Conservation (phyloP, 1,284 basidiomycete genomes). For the Hypsizygus ulmarius region DNA sequence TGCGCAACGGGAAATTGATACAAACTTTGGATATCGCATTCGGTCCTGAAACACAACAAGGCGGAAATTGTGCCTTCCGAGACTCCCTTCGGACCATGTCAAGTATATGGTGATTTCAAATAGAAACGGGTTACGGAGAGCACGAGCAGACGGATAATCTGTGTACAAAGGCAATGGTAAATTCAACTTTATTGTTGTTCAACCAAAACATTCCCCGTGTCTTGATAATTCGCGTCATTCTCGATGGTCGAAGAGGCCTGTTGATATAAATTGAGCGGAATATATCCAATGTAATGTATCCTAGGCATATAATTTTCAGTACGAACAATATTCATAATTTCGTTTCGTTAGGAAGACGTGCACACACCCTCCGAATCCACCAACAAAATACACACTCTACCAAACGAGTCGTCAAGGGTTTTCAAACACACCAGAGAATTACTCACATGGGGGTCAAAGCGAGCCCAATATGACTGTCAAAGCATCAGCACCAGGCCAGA, state of each 20-base stretch:
- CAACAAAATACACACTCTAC: conserved; percentile 61
- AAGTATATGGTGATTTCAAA: too few species aligned
- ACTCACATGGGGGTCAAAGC: conserved; percentile 51
- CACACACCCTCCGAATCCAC: conserved; percentile 61
- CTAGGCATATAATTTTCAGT: conserved; percentile 22
- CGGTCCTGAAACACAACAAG: conserved; percentile 6
- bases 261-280: conserved; percentile 52
- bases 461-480: conserved; percentile 50
- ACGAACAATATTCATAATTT: not conserved
- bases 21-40: conserved; percentile 34
- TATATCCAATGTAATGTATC: conserved; percentile 57
- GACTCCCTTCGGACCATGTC: not conserved
- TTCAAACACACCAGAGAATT: conserved; percentile 6
- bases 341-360: not conserved
- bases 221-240: not conserved
- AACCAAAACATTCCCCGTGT: not conserved
- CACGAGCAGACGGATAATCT: too few species aligned
- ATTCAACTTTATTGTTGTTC: not conserved
- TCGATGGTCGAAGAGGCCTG: conserved; percentile 10
- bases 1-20: conserved; percentile 32
- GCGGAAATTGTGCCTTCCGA: conserved; percentile 5
- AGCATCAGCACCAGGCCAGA: conserved; percentile 1
- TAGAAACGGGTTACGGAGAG: too few species aligned
- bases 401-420: conserved; percentile 5
- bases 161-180: too few species aligned